Percentiles rank a stretch among this genome's conserved stretches.
Conservation (phyloP, 345 rosid species). For the Psidium guajava region DNA sequence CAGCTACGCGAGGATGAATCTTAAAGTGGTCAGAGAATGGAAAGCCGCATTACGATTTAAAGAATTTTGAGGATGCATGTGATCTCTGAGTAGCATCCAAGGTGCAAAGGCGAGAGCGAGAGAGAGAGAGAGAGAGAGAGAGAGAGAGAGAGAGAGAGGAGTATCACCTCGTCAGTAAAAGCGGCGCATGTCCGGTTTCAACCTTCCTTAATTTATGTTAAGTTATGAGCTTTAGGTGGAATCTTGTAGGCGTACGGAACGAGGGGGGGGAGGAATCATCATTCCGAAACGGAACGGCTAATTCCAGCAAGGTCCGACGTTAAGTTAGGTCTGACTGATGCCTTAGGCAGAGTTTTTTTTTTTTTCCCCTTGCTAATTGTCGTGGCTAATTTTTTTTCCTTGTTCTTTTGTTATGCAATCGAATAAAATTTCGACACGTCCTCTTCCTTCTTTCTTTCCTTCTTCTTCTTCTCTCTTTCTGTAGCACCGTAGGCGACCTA, state of each 20-base stretch:
- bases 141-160: neutral
- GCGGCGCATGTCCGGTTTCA: neutral
- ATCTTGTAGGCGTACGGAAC: neutral
- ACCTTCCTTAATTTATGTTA: neutral
- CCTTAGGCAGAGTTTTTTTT: neutral
- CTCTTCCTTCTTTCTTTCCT: too few relatives aligned
- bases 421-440: too few relatives aligned
- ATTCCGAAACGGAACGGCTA: neutral
- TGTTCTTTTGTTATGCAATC: neutral
- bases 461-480: neutral
- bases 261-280: neutral
- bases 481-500: neutral
- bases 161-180: neutral
- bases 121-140: neutral
- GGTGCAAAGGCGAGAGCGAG: neutral
- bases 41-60: neutral
- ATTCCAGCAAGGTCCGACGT: neutral
- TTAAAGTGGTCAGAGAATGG: neutral
- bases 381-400: neutral
- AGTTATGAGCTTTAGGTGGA: neutral
- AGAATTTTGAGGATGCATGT: neutral
- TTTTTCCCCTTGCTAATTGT: neutral
- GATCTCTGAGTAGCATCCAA: neutral
- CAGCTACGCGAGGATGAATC: neutral
- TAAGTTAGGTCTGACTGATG: neutral